Base-by-base conservation (phyloP, 2,329 filamentous ascomycete genomes). In the Geosmithia flava region DNA sequence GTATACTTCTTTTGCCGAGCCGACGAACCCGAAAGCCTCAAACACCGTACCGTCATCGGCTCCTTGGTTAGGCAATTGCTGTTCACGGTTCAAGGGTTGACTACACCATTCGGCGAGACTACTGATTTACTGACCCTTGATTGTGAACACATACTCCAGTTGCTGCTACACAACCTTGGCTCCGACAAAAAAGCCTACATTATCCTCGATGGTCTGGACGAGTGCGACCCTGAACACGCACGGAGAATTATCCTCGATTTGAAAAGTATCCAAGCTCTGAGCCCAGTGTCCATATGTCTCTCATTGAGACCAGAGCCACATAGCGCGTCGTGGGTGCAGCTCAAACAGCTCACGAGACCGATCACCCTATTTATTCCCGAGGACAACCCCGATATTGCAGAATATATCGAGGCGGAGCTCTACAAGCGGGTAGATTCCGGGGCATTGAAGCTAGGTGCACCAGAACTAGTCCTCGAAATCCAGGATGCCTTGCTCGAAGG, bases 61-160 rank as follows among this genome's bases (percentile, higher is more conserved):
- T 63, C 55, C 29, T 50, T 64, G 1, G 55, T 51, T 42, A 58
- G 62, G 44, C 66, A 69, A 54, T 52, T 70, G 6, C 51, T 67
- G 16, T n/a, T 13, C 47, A 39, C 10, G 5, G 17, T 45, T 33
- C 13, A 33, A 45, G 13, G 23, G n/a, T 23, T 45, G 20, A 29
- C 44, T 45, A 11, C 33, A 11, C 10, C 5, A 37, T 3, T 11
- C 11, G 10, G 13, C 15, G 33, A 13, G 15, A 5, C 13, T 37
- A 16, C 10, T 37, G 11, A 37, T 37, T 11, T 37, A 3, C 33
- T 16, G 15, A 11, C 15, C 29, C 13, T 37, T 16, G 15, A 16
- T 37, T 37, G 6, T 3, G 33, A 37, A 6, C 15, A 11, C 11
- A 17, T 45, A 20, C 44, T 45, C 17, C 13, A 37, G 3, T 16